A percentile compares a stretch with the other conserved stretches of the same genome.
Evolutionary conservation across 106 monocot genomes (phyloP).

Genomic region (Dendrobium huoshanense): DNA sequence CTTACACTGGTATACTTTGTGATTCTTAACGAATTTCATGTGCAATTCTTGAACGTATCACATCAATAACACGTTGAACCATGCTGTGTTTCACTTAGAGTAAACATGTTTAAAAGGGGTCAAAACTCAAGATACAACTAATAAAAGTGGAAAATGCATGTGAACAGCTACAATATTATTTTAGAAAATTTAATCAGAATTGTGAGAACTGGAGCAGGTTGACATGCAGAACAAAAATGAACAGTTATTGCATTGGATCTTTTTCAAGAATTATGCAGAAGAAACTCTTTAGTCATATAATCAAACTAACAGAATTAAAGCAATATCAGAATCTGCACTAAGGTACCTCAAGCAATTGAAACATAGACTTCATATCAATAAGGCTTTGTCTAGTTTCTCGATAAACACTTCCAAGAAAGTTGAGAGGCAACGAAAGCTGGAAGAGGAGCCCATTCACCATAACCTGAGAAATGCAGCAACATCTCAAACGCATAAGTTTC

Average conservation of each 20-base stretch:
- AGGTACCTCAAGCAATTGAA: constrained; percentile 95
- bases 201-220: background rate
- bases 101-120: background rate
- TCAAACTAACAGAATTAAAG: background rate
- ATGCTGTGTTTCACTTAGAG: background rate
- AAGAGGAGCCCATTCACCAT: constrained; percentile 99
- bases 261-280: background rate
- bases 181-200: background rate
- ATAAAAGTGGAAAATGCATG: background rate
- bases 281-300: background rate
- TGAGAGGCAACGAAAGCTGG: constrained; percentile 92
- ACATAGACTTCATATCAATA: constrained; percentile 99
- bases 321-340: background rate
- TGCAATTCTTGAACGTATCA: too few species aligned
- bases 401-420: constrained; percentile 98
- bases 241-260: background rate
- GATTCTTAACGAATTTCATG: too few species aligned
- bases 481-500: background rate
- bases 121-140: background rate
- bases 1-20: too few species aligned
- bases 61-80: background rate
- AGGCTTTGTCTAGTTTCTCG: constrained; percentile 97
- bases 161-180: background rate
- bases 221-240: background rate
- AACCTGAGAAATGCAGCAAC: constrained; percentile 45